Evolutionary conservation across 768 basidiomycete genomes (phyloP).

Genomic region (Lentinula guzmanii): DNA sequence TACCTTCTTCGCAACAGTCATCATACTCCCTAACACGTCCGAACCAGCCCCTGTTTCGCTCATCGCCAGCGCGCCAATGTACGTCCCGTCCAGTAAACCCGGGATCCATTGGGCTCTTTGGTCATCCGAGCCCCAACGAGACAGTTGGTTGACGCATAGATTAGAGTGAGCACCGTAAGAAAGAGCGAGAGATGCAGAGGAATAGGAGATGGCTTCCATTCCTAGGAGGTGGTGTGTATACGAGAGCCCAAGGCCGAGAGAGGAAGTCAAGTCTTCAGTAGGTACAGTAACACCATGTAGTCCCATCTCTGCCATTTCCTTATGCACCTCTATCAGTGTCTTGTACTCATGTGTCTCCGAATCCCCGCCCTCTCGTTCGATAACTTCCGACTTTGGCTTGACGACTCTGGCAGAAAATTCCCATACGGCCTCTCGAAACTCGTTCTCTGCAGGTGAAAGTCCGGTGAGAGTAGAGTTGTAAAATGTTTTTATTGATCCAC

Average conservation of each 20-base stretch:
- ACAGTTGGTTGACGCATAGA: slow-evolving; percentile 81
- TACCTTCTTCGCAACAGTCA: slow-evolving; percentile 71
- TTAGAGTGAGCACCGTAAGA: slow-evolving; percentile 93
- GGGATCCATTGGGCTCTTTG: slow-evolving; percentile 85
- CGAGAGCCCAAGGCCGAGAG: slow-evolving; percentile 51
- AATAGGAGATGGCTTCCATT: slow-evolving; percentile 90
- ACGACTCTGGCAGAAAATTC: slow-evolving; percentile 82
- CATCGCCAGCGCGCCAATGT: slow-evolving; percentile 92
- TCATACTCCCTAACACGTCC: slow-evolving; percentile 90
- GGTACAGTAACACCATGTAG: slow-evolving; percentile 83
- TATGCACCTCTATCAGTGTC: slow-evolving; percentile 66
- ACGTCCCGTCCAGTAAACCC: slow-evolving; percentile 71
- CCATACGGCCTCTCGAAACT: slow-evolving; percentile 79
- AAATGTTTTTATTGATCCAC: neutral
- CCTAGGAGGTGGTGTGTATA: slow-evolving; percentile 87
- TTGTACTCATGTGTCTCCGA: slow-evolving; percentile 31
- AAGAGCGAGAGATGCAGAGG: slow-evolving; percentile 88
- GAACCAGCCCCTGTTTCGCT: slow-evolving; percentile 89
- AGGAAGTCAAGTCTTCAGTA: slow-evolving; percentile 53
- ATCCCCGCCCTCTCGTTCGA: slow-evolving; percentile 76
- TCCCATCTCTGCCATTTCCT: slow-evolving; percentile 89
- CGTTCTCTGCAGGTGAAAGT: neutral
- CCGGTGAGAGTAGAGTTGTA: neutral
- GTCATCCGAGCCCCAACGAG: slow-evolving; percentile 73
- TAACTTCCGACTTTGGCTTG: slow-evolving; percentile 78